Base-by-base conservation (phyloP, 2,329 filamentous ascomycete species). In the Exophiala xenobiotica region DNA sequence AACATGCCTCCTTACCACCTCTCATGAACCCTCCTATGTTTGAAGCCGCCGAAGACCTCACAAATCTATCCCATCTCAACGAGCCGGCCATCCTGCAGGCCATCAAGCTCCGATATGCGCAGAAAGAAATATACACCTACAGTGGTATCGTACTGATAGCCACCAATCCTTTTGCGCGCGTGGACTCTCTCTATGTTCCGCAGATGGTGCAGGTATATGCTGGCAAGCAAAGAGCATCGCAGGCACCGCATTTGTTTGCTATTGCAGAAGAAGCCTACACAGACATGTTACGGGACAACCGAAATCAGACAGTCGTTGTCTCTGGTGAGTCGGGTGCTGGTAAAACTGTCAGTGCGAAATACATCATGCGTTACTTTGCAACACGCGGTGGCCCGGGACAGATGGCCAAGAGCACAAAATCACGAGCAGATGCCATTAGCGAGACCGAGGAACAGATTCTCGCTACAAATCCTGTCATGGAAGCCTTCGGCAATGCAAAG, bases 201-300 rank as follows among this genome's bases (percentile, higher is more conserved):
- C 93, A 93, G 61, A 99, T 99, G 92, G 91, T 99, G n/a, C 93
- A 99, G 71, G 90, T 97, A 31, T 99, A 99, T 74, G 91, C 93
- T 50, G 93, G 93, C 67, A 97, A 92, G 73, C 91, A 96, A 72
- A 83, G 93, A 72, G 90, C 91, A 53, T 96, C 93, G 53, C 93
- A 97, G 73, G 93, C 95, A 52, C 93, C 93, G 48, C 93, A 99
- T 82, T 75, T 99, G 66, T 99, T 99, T 74, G 93, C 93, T 62
- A 99, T 99, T 74, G 93, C 93, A 37, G 93, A 99, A 71, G 95
- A 99, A 74, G 91, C 93, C 55, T 99, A 97, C 75, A 90, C 92
- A 67, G 93, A 99, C 76, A 99, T 99, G 93, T 75, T 99, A 67
- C 87, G 93, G 61, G 93, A 96, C 74, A 81, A 82, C 63, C 91